Conservation (phyloP, 371 early-diverging fungal genomes). For the Rhizopus delemar region DNA sequence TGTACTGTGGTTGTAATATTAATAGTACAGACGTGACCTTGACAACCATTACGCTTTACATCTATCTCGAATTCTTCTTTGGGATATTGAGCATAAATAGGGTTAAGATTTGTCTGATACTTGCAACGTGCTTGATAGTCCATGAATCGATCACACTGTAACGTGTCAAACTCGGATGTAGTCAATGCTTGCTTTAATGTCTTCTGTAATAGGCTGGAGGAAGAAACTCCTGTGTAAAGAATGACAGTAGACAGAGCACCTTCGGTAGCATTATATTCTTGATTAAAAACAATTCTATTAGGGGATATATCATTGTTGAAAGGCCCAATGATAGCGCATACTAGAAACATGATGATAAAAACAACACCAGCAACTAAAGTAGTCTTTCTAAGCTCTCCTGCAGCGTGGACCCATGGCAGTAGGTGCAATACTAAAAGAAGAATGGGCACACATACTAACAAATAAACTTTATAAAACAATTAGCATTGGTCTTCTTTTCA, state of each 20-base stretch:
- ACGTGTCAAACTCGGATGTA: conserved; percentile 16
- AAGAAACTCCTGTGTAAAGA: conserved; percentile 23
- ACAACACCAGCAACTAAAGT: conserved; percentile 5
- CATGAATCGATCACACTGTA: conserved; percentile 11
- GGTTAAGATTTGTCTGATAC: conserved; percentile 19
- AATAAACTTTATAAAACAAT: conserved; percentile 31
- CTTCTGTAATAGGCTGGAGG: conserved; percentile 13
- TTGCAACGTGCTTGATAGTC: conserved; percentile 25
- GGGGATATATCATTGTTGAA: conserved; percentile 26
- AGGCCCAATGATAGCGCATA: conserved; percentile 15
- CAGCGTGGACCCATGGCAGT: conserved; percentile 38
- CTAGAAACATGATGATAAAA: conserved; percentile 20
- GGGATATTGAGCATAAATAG: conserved; percentile 19
- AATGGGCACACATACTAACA: conserved; percentile 26
- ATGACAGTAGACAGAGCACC: conserved; percentile 21
- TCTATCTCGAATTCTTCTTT: conserved; percentile 9
- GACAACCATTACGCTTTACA: not conserved
- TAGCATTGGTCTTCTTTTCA: conserved; percentile 7
- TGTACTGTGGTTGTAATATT: conserved; percentile 15
- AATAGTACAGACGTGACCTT: conserved; percentile 7
- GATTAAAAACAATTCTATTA: conserved; percentile 35
- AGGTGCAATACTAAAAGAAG: conserved; percentile 27
- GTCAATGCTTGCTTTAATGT: conserved; percentile 13
- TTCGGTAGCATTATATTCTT: conserved; percentile 28
- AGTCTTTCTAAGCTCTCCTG: conserved; percentile 22